phyloP scores from a whole-genome alignment of 371 early-diverging fungal genomes.

The Chytridiales sp. region DNA sequence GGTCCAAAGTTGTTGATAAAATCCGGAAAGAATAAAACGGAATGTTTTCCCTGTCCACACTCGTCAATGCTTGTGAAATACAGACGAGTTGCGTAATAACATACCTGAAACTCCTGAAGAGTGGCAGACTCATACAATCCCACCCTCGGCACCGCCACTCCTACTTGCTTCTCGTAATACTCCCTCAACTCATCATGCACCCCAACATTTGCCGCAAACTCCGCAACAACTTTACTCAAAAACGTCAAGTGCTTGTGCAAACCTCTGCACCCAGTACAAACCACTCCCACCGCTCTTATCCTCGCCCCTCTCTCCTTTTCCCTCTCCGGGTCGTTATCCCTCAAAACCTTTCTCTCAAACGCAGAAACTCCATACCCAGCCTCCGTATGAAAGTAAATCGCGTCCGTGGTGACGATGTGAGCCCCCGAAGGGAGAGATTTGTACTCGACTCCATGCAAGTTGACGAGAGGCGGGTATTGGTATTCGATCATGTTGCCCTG shows the following conservation, averaged over 20 bases:
- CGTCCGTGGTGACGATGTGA: constrained; percentile 17
- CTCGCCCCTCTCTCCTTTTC: constrained; percentile 24
- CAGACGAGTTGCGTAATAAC: background rate
- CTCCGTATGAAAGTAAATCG: constrained; percentile 19
- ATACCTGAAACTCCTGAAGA: constrained; percentile 16
- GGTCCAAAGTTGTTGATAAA: constrained; percentile 15
- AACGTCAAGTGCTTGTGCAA: constrained; percentile 29
- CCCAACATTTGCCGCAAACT: constrained; percentile 15
- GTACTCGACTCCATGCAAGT: constrained; percentile 22
- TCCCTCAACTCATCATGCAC: constrained; percentile 12
- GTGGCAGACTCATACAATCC: constrained; percentile 19
- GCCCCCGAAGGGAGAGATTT: constrained; percentile 20
- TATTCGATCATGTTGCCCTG: constrained; percentile 26
- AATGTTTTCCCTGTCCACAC: constrained; percentile 14
- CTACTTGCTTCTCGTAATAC: constrained; percentile 9
- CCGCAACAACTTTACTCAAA: constrained; percentile 13
- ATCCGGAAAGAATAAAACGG: constrained; percentile 13
- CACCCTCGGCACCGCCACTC: constrained; percentile 1
- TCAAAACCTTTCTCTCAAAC: constrained; percentile 12
- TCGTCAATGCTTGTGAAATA: background rate
- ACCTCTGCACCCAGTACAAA: constrained; percentile 9
- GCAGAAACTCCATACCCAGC: constrained; percentile 13
- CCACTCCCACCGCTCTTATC: constrained; percentile 13
- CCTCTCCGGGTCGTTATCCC: constrained; percentile 2
- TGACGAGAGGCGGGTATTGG: constrained; percentile 16